These are phyloP conservation scores for Silybum marianum DNA, from an alignment of 129 eudicot species.

Conservation along the genomic window DNA sequence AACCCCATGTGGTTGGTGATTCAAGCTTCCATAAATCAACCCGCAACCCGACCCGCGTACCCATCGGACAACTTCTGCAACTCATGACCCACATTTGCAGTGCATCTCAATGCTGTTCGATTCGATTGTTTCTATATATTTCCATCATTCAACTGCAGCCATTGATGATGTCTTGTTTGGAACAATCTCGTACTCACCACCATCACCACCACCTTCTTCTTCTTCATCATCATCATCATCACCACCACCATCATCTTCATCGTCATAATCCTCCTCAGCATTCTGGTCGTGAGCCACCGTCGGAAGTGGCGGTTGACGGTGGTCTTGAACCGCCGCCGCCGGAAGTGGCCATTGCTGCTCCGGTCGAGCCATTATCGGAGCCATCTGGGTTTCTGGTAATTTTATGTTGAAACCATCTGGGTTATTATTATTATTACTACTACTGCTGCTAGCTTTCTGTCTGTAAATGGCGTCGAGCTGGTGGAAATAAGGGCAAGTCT, in stretches of 20 bases:
- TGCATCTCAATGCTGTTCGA: slow-evolving; percentile 11
- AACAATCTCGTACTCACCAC: slow-evolving; percentile 69
- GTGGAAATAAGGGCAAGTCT: slow-evolving; percentile 92
- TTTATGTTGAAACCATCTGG: slow-evolving; percentile 19
- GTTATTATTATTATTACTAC: background rate
- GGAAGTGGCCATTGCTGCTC: slow-evolving; percentile 84
- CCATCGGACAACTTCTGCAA: slow-evolving; percentile 43
- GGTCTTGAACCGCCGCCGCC: slow-evolving; percentile 10
- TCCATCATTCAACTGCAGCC: slow-evolving; percentile 47
- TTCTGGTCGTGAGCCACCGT: slow-evolving; percentile 11
- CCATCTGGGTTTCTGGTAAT: slow-evolving; percentile 40
- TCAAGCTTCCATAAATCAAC: slow-evolving; percentile 31
- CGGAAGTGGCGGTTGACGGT: no score
- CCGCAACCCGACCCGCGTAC: slow-evolving; percentile 41
- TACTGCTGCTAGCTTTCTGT: slow-evolving; percentile 43
- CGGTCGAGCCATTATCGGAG: slow-evolving; percentile 72
- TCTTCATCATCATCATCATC: slow-evolving; percentile 44
- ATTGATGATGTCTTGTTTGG: slow-evolving; percentile 70
- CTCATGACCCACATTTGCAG: slow-evolving; percentile 48
- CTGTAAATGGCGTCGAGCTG: slow-evolving; percentile 82
- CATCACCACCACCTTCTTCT: slow-evolving; percentile 60
- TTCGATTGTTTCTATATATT: slow-evolving; percentile 45
- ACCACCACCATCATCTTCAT: background rate
- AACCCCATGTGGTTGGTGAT: slow-evolving; percentile 29
- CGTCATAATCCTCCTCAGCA: slow-evolving; percentile 38